Evolutionary conservation across 306 rosid genomes (phyloP).

Genomic region (Medicago truncatula): MtrunA17r5.0-ANR NC_053048.1:46001001-46001500

Average conservation of each 20-base stretch:
- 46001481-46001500: slow-evolving; percentile 12
- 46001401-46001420: slow-evolving; percentile 28
- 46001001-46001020: slow-evolving; percentile 79
- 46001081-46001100: slow-evolving; percentile 79
- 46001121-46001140: slow-evolving; percentile 72
- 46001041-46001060: slow-evolving; percentile 66
- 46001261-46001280: slow-evolving; percentile 86
- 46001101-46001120: slow-evolving; percentile 79
- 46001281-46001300: slow-evolving; percentile 63
- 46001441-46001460: slow-evolving; percentile 17
- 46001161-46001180: slow-evolving; percentile 96
- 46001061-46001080: slow-evolving; percentile 70
- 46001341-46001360: slow-evolving; percentile 16
- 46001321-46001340: slow-evolving; percentile 29
- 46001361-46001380: slow-evolving; percentile 29
- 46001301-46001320: slow-evolving; percentile 65
- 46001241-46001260: slow-evolving; percentile 70
- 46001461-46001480: slow-evolving; percentile 6
- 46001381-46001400: slow-evolving; percentile 9
- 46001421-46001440: slow-evolving; percentile 23
- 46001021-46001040: slow-evolving; percentile 68
- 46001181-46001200: slow-evolving; percentile 78
- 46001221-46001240: slow-evolving; percentile 72
- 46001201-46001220: slow-evolving; percentile 79
- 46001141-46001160: slow-evolving; percentile 84